Base-by-base conservation (phyloP, 805 yeast species). In the Candida boidinii region DNA sequence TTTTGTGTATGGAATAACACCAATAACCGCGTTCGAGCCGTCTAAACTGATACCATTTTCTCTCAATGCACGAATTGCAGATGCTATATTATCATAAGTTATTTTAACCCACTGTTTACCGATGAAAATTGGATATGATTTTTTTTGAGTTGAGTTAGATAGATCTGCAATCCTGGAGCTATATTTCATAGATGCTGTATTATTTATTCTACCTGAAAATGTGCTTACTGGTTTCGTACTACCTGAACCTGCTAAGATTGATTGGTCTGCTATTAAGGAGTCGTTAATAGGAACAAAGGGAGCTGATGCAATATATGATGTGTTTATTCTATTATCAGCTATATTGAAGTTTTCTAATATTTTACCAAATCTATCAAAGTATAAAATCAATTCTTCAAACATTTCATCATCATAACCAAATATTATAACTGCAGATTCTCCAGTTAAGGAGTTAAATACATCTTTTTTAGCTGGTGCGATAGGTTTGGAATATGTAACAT, bases 51-150 rank as follows among this genome's bases (percentile, higher is more conserved):
- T 54, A 4, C 95, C 94, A 50, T 85, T 83, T 49, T 87, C 95
- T 42, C 82, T 77, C 28, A 88, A 60, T 0, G 98, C 96, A 35
- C 94, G 75, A 13, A 74, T 54, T 2, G 95, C 96, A 8, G 88
- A 70, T 2, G 79, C 62, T 7, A 81, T 72, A 37, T 77, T 79
- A 36, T 76, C 80, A 54, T 75, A 92, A 4, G 96, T 88, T 34
- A 90, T 53, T 50, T 87, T 83, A n/a, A 88, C 76, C 97, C 97
- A 90, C 25, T 84, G 77, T 29, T 76, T 71, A 1, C 97, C 97
- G 10, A 88, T 70, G 55, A 75, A 82, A 7, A 90, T 79, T 3
- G 96, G 94, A 21, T 53, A 36, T 48, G 61, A 53, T 43, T 56
- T 64, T 10, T 30, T 33, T 6, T 23, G 19, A 16, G 16, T 19